These are phyloP conservation scores for Fusarium lyarnte DNA, from an alignment of 2,329 filamentous ascomycete genomes.

Conservation along the genomic window DNA sequence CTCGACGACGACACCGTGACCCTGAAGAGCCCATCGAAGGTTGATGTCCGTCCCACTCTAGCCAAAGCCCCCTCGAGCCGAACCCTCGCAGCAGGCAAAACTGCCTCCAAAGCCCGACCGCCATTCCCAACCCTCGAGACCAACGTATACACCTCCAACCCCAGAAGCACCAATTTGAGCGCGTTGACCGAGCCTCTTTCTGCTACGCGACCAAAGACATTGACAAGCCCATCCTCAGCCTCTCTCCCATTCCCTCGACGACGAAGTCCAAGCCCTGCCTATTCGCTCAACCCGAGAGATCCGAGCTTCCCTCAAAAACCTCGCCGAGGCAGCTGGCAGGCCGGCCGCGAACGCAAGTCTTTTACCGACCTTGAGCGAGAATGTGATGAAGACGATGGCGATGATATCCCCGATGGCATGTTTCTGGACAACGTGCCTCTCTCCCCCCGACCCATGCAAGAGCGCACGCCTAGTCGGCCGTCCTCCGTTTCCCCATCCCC, in stretches of 20 bases:
- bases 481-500: conserved; percentile 65
- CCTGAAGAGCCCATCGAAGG: conserved; percentile 59
- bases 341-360: conserved; percentile 71
- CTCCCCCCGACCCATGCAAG: conserved; percentile 72
- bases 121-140: conserved; percentile 57
- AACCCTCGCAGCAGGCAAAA: conserved; percentile 45
- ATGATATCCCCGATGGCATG: conserved; percentile 81
- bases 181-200: conserved; percentile 48
- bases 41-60: conserved; percentile 50
- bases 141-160: conserved; percentile 58
- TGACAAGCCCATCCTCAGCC: conserved; percentile 47
- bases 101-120: conserved; percentile 51
- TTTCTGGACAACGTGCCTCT: conserved; percentile 85
- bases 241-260: conserved; percentile 53
- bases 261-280: conserved; percentile 62
- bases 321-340: conserved; percentile 77
- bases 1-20: conserved; percentile 72
- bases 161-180: conserved; percentile 60
- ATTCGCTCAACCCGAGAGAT: conserved; percentile 57
- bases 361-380: conserved; percentile 77
- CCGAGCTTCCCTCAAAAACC: conserved; percentile 53
- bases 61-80: conserved; percentile 44
- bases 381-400: conserved; percentile 78
- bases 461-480: conserved; percentile 64
- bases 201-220: conserved; percentile 43